Percentiles rank a stretch among this genome's conserved stretches.
These are phyloP conservation scores for Paralagenidium karlingii DNA, from an alignment of 352 stramenopile genomes.

Conservation along the genomic window DNA sequence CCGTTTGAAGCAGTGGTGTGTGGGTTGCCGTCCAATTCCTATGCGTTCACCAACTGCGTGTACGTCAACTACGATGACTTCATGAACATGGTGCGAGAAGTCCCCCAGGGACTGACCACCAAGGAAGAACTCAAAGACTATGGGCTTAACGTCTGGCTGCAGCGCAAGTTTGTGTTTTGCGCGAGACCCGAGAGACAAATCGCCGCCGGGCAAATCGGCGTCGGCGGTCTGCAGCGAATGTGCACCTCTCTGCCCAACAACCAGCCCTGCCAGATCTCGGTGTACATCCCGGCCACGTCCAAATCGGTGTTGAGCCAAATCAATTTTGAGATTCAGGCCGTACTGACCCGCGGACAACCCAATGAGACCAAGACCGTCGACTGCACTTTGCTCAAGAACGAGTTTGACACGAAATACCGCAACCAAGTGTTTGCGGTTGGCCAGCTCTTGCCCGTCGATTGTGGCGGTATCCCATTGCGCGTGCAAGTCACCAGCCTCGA, in stretches of 20 bases:
- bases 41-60: slow-evolving; percentile 75
- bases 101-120: slow-evolving; percentile 37
- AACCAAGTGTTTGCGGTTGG: slow-evolving; percentile 64
- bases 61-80: slow-evolving; percentile 73
- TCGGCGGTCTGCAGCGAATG: slow-evolving; percentile 71
- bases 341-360: slow-evolving; percentile 55
- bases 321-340: slow-evolving; percentile 69
- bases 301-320: slow-evolving; percentile 48
- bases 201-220: slow-evolving; percentile 32
- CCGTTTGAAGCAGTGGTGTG: slow-evolving; percentile 6
- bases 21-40: slow-evolving; percentile 55
- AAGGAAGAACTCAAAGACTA: slow-evolving; percentile 61
- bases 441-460: slow-evolving; percentile 55
- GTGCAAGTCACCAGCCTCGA: slow-evolving; percentile 45
- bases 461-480: slow-evolving; percentile 48
- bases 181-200: slow-evolving; percentile 63
- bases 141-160: slow-evolving; percentile 72
- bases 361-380: slow-evolving; percentile 51
- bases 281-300: slow-evolving; percentile 34
- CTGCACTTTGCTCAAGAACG: slow-evolving; percentile 48
- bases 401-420: slow-evolving; percentile 59
- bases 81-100: slow-evolving; percentile 44
- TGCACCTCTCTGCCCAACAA: slow-evolving; percentile 53
- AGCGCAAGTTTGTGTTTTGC: slow-evolving; percentile 73
- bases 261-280: slow-evolving; percentile 43